These are phyloP conservation scores for Graphilbum sp. DNA, from an alignment of 2,329 filamentous ascomycete genomes.

Conservation along the genomic window DNA sequence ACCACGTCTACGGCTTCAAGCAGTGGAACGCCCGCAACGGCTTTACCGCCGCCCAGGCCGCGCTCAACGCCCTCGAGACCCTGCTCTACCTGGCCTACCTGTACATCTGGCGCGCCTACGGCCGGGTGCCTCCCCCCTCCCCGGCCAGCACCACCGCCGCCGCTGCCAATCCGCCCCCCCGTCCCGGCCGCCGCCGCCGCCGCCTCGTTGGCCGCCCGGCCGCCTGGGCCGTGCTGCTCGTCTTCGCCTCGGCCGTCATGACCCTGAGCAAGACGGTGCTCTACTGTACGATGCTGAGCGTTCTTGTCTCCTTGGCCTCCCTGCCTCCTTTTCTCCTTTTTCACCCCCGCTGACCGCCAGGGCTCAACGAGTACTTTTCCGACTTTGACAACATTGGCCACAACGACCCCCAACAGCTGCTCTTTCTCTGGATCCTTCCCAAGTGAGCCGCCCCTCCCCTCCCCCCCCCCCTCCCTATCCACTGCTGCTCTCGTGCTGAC, in stretches of 20 bases:
- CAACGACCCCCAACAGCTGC: conserved; percentile 26
- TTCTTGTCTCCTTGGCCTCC: not conserved
- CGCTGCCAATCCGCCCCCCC: too few relatives aligned
- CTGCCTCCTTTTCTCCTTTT: not conserved
- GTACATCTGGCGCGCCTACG: conserved; percentile 17
- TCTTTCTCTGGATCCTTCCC: conserved; percentile 40
- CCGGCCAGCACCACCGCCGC: too few relatives aligned
- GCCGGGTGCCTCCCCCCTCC: conserved; percentile 1
- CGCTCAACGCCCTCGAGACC: conserved; percentile 23
- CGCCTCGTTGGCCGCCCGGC: conserved; percentile 25
- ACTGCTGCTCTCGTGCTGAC: not conserved
- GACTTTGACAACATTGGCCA: conserved; percentile 41
- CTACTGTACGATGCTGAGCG: conserved; percentile 44
- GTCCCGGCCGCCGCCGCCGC: too few relatives aligned
- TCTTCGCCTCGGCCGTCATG: conserved; percentile 39
- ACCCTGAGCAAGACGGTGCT: conserved; percentile 45
- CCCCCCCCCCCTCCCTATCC: not conserved
- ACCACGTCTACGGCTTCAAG: conserved; percentile 68
- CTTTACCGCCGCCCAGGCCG: conserved; percentile 61
- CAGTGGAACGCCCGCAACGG: conserved; percentile 51
- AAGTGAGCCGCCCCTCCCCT: conserved; percentile 22
- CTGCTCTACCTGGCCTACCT: conserved; percentile 18
- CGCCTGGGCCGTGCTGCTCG: conserved; percentile 28
- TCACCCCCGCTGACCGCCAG: conserved; percentile 15
- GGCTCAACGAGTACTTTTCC: conserved; percentile 39